Percentiles rank a stretch among this genome's conserved stretches.
These are phyloP conservation scores for Lentinula sp. DNA, from an alignment of 768 basidiomycete species.

Conservation along the genomic window DNA sequence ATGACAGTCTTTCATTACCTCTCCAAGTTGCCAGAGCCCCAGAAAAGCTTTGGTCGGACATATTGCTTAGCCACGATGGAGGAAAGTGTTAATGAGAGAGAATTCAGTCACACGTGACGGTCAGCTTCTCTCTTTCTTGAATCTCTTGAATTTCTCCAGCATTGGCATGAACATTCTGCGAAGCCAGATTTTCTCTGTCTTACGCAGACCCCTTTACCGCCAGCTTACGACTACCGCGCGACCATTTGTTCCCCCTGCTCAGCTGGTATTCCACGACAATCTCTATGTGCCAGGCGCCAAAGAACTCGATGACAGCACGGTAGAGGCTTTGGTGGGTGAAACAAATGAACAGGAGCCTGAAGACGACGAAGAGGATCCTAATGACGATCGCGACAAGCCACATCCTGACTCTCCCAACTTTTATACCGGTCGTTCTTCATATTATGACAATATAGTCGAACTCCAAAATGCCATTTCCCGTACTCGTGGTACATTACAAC, in stretches of 20 bases:
- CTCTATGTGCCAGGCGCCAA: slow-evolving; percentile 2
- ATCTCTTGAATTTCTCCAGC: slow-evolving; percentile 8
- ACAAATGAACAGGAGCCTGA: slow-evolving; percentile 10
- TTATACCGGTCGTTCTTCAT: slow-evolving; percentile 75
- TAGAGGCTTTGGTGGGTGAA: slow-evolving; percentile 8
- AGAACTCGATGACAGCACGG: slow-evolving; percentile 6
- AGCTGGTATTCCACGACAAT: slow-evolving; percentile 12
- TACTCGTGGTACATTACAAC: slow-evolving; percentile 53
- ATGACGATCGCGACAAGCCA: slow-evolving; percentile 14
- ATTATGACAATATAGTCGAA: slow-evolving; percentile 63
- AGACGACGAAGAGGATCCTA: background rate
- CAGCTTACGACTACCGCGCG: slow-evolving; percentile 10
- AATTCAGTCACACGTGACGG: slow-evolving; percentile 14
- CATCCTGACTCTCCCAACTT: slow-evolving; percentile 68
- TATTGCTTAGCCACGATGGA: background rate
- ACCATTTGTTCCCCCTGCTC: slow-evolving; percentile 29
- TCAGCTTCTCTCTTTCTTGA: background rate
- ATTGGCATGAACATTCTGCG: slow-evolving; percentile 23
- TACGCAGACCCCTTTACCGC: slow-evolving; percentile 16
- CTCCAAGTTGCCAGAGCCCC: slow-evolving; percentile 90
- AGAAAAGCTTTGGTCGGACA: slow-evolving; percentile 79
- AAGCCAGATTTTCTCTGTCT: slow-evolving; percentile 13
- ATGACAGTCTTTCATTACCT: slow-evolving; percentile 36
- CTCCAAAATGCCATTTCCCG: slow-evolving; percentile 60
- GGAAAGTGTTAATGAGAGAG: background rate